phyloP scores from a whole-genome alignment of 352 stramenopile genomes.

The Plasmopara viticola region DNA sequence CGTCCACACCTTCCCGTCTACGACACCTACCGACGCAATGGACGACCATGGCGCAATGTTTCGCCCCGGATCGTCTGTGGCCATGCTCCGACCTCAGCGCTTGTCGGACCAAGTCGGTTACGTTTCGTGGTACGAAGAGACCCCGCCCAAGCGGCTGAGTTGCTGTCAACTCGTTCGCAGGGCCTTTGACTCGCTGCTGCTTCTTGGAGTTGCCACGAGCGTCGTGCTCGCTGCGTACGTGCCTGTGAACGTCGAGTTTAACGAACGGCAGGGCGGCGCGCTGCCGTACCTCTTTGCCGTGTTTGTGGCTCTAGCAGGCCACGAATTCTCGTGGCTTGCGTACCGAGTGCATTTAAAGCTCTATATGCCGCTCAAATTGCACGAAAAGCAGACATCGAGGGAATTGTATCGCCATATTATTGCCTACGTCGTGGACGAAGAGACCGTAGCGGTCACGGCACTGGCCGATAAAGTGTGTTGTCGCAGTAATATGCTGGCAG shows the following conservation, averaged over 20 bases:
- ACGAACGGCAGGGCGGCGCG: constrained; percentile 16
- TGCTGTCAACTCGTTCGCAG: constrained; percentile 26
- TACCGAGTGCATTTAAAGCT: constrained; percentile 49
- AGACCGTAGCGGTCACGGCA: constrained; percentile 46
- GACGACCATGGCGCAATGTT: constrained; percentile 21
- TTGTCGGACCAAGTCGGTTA: constrained; percentile 11
- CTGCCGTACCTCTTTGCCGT: constrained; percentile 48
- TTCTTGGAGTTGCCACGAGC: constrained; percentile 26
- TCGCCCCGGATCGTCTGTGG: constrained; percentile 31
- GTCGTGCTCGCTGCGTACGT: constrained; percentile 30
- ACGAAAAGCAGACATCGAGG: constrained; percentile 60
- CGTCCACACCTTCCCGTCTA: constrained; percentile 16
- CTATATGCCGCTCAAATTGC: constrained; percentile 59
- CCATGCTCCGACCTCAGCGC: constrained; percentile 18
- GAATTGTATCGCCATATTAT: constrained; percentile 72
- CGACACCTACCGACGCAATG: constrained; percentile 7
- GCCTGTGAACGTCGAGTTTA: constrained; percentile 24
- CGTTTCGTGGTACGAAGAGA: constrained; percentile 32
- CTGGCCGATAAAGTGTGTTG: constrained; percentile 35
- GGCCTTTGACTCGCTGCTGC: constrained; percentile 27
- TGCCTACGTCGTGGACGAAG: constrained; percentile 50
- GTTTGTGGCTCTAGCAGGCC: constrained; percentile 36
- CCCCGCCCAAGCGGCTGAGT: constrained; percentile 13
- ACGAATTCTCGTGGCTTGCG: constrained; percentile 55
- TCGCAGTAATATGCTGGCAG: constrained; percentile 26